These are phyloP conservation scores for Globisporangium polare DNA, from an alignment of 352 stramenopile species.

Conservation along the genomic window DNA sequence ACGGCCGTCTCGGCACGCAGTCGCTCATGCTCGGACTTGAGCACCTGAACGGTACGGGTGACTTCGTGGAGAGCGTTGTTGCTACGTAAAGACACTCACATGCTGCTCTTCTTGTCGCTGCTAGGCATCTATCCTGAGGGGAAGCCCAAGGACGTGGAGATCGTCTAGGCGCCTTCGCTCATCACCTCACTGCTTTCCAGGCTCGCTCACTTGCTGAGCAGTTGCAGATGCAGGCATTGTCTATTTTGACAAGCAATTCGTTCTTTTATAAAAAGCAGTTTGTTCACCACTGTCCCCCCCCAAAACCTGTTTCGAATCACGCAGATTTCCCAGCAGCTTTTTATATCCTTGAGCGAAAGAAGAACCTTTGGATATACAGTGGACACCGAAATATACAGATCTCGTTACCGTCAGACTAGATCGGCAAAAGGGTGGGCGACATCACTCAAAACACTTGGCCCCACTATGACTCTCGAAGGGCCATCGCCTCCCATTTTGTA, in stretches of 20 bases:
- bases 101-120: not conserved
- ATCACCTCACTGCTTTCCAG: not conserved
- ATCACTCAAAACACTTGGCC: no score
- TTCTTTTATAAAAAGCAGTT: slow-evolving; percentile 3
- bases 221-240: slow-evolving; percentile 3
- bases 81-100: not conserved
- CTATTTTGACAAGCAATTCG: not conserved
- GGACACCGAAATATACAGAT: no score
- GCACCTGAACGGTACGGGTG: slow-evolving; percentile 69
- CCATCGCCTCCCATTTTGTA: no score
- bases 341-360: no score
- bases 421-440: no score
- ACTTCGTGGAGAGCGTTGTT: not conserved
- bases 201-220: not conserved
- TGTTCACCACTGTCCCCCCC: not conserved
- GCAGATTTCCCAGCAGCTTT: no score
- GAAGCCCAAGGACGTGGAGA: slow-evolving; percentile 30
- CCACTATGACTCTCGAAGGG: no score
- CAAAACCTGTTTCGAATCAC: not conserved
- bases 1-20: slow-evolving; percentile 78
- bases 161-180: slow-evolving; percentile 17
- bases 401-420: no score
- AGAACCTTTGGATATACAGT: no score
- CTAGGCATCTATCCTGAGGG: slow-evolving; percentile 15
- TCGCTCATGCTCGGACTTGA: slow-evolving; percentile 86